Evolutionary conservation across 192 early-diverging fungal genomes (phyloP).

Genomic region (Gorgonomyces haynaldii): DNA sequence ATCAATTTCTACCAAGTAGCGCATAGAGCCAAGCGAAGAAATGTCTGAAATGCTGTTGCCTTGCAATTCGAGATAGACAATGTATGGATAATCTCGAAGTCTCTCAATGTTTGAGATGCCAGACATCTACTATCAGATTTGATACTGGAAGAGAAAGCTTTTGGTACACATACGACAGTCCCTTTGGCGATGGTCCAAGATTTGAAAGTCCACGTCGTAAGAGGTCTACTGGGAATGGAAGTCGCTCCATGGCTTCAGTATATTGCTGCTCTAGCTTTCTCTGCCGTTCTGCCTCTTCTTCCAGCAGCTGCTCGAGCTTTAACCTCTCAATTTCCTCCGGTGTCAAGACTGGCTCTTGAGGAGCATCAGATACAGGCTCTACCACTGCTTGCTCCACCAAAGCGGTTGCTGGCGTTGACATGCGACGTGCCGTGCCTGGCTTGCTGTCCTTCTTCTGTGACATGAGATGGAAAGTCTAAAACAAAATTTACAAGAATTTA

Average conservation of each 20-base stretch:
- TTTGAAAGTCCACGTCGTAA: slow-evolving; percentile 21
- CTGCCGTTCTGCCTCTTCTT: background rate
- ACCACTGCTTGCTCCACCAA: no score
- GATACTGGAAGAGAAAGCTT: slow-evolving; percentile 33
- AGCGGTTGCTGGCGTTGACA: no score
- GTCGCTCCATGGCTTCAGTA: background rate
- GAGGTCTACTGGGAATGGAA: slow-evolving; percentile 10
- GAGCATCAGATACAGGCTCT: no score
- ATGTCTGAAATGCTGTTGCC: slow-evolving; percentile 25
- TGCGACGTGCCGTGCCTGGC: no score
- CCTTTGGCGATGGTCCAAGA: slow-evolving; percentile 25
- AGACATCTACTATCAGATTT: background rate
- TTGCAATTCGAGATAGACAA: slow-evolving; percentile 32
- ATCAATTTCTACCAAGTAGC: slow-evolving; percentile 37
- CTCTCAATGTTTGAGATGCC: slow-evolving; percentile 13
- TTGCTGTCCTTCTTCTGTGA: no score
- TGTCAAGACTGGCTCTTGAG: no score
- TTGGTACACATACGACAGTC: slow-evolving; percentile 23
- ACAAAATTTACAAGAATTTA: no score
- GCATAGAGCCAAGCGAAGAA: slow-evolving; percentile 18
- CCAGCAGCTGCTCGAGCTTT: background rate
- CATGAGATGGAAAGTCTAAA: no score
- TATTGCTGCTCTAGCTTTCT: no score
- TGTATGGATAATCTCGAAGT: slow-evolving; percentile 22
- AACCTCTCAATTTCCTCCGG: background rate